Base-by-base conservation (phyloP, 495 filamentous ascomycete genomes). In the Cercophora samala region DNA sequence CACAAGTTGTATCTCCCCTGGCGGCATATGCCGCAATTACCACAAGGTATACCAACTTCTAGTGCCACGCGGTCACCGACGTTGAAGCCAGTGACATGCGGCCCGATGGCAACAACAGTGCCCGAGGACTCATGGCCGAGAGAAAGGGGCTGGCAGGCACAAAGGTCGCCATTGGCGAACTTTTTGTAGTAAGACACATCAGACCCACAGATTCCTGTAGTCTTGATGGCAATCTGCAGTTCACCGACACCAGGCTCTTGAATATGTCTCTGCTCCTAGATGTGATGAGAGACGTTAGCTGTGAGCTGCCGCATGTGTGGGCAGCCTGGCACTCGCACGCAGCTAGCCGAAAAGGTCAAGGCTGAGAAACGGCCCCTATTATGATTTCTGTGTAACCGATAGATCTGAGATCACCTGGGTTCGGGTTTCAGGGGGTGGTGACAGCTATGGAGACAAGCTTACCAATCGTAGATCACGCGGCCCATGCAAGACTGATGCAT, bases 1-100 rank as follows among this genome's bases (percentile, higher is more conserved):
- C 93, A 97, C 60, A 97, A 89, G 74, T 97, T 97, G 77, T 97
- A 97, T 69, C 91, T 81, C 56, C 91, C 91, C 67, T 88, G 84
- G 54, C 82, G 82, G 78, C 93, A 97, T 59, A 89, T 86, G 19
- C 79, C 78, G 74, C 93, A 97, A 70, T 87, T 81, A 18, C 85
- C 87, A 70, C 93, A 97, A 17, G 93, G 91, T 6, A 94, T 78
- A 17, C 92, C 92, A 67, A 94, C 91, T 81, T 96, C 92, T 5
- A 96, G 82, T 1, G 91, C 92, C 21, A 96, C 92, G n/a, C 91
- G 87, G 72, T 96, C 92, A 22, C 92, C 93, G 75, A 85, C 64
- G 52, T 65, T 79, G 77, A 84, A 84, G 65, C 81, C 80, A 42
- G 69, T 72, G 58, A 87, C 83, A 19, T 80, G 76, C 11, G 85